Percentiles rank a stretch among this genome's conserved stretches.
Evolutionary conservation across 352 stramenopile species (phyloP).

Genomic region (Globisporangium emineosum): DNA sequence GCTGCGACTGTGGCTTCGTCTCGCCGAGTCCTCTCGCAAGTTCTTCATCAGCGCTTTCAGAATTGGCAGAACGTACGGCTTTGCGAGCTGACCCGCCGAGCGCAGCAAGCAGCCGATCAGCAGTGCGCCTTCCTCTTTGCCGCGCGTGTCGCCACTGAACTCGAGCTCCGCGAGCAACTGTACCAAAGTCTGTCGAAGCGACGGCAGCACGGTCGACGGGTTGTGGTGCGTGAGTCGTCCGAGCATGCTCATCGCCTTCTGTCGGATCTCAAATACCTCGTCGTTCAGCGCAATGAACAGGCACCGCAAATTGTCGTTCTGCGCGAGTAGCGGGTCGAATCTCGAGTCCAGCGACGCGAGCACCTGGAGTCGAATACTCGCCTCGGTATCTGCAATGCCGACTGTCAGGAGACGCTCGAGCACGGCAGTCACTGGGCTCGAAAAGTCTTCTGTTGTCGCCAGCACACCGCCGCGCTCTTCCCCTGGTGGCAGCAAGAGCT

Average conservation of each 20-base stretch:
- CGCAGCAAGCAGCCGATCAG: slow-evolving; percentile 78
- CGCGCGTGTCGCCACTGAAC: slow-evolving; percentile 76
- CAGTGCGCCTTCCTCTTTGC: slow-evolving; percentile 81
- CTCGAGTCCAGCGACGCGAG: slow-evolving; percentile 75
- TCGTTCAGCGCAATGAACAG: slow-evolving; percentile 88
- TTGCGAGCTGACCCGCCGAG: slow-evolving; percentile 71
- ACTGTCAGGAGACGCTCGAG: slow-evolving; percentile 80
- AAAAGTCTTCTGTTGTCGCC: slow-evolving; percentile 73
- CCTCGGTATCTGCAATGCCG: slow-evolving; percentile 84
- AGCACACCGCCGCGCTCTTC: slow-evolving; percentile 48
- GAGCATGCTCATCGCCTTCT: slow-evolving; percentile 86
- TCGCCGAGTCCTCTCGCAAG: slow-evolving; percentile 73
- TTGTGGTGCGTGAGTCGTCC: slow-evolving; percentile 85
- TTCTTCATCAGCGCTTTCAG: slow-evolving; percentile 87
- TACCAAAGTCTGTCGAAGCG: slow-evolving; percentile 80
- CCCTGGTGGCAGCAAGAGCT: slow-evolving; percentile 66
- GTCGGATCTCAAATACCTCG: slow-evolving; percentile 85
- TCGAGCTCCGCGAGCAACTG: slow-evolving; percentile 85
- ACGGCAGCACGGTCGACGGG: slow-evolving; percentile 74
- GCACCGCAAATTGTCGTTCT: slow-evolving; percentile 83
- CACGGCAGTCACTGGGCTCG: slow-evolving; percentile 65
- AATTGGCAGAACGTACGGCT: slow-evolving; percentile 85
- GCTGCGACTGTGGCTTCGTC: slow-evolving; percentile 64
- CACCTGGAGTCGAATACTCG: slow-evolving; percentile 79
- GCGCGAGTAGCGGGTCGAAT: slow-evolving; percentile 75